Conservation (phyloP, 345 rosid species). For the Litchi chinensis region DNA sequence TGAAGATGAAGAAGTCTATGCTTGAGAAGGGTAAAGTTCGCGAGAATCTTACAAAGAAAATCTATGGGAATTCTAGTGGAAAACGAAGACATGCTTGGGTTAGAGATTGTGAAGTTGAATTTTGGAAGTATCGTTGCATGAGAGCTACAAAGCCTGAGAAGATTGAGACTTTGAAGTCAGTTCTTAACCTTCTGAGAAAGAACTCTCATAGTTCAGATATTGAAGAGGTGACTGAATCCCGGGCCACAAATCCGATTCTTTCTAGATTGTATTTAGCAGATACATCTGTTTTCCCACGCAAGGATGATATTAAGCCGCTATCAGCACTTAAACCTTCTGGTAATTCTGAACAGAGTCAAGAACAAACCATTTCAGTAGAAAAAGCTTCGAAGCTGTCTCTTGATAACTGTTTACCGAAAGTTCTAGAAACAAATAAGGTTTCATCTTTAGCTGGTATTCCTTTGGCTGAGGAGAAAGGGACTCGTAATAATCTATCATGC, state of each 20-base stretch:
- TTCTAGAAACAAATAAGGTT: constrained; percentile 38
- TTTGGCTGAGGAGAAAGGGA: constrained; percentile 43
- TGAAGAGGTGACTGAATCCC: constrained; percentile 43
- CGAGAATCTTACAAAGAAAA: constrained; percentile 92
- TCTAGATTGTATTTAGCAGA: constrained; percentile 95
- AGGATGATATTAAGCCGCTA: constrained; percentile 80
- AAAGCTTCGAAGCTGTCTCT: constrained; percentile 35
- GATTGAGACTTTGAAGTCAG: constrained; percentile 88
- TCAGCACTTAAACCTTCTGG: constrained; percentile 43
- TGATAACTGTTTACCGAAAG: constrained; percentile 37
- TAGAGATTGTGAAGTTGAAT: constrained; percentile 96
- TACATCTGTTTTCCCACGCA: constrained; percentile 93
- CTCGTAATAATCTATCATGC: constrained; percentile 40
- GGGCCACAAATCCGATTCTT: constrained; percentile 68
- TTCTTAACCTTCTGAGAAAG: constrained; percentile 71
- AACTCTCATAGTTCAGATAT: constrained; percentile 45
- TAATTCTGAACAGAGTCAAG: constrained; percentile 39
- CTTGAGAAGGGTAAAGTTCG: constrained; percentile 97
- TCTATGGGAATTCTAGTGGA: constrained; percentile 84
- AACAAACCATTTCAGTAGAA: constrained; percentile 29
- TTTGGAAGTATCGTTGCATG: constrained; percentile 96
- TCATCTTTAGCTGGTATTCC: constrained; percentile 40
- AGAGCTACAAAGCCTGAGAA: constrained; percentile 82
- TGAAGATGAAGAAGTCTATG: constrained; percentile 78
- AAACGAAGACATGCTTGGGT: constrained; percentile 90